Conservation (phyloP, 2,329 filamentous ascomycete species). For the Chalaropsis thielavioides region DNA sequence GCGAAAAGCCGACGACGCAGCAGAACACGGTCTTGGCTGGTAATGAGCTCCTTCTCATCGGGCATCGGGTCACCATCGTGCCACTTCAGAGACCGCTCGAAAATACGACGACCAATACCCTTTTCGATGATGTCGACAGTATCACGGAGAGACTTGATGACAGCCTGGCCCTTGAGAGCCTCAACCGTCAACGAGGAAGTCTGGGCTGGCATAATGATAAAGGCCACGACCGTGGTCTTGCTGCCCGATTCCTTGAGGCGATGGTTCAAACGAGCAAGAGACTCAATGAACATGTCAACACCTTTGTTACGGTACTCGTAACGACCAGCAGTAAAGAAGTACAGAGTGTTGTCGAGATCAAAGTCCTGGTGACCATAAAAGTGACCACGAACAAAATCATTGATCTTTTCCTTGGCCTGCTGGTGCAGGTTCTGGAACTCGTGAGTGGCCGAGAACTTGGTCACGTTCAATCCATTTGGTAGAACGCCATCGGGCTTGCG, state of each 20-base stretch:
- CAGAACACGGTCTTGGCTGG: slow-evolving; percentile 79
- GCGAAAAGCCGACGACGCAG: slow-evolving; percentile 83
- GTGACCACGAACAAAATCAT: slow-evolving; percentile 93
- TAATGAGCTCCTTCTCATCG: slow-evolving; percentile 92
- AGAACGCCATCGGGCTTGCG: slow-evolving; percentile 93
- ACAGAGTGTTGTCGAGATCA: slow-evolving; percentile 88
- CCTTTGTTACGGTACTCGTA: slow-evolving; percentile 99
- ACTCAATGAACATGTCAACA: slow-evolving; percentile 99
- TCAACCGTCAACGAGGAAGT: slow-evolving; percentile 91
- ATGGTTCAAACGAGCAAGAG: slow-evolving; percentile 85
- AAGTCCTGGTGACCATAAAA: slow-evolving; percentile 99
- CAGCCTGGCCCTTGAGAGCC: slow-evolving; percentile 88
- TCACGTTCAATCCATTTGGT: slow-evolving; percentile 94
- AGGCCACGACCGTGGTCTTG: slow-evolving; percentile 88
- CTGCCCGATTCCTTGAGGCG: slow-evolving; percentile 71
- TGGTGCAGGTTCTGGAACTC: slow-evolving; percentile 98
- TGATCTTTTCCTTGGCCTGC: slow-evolving; percentile 92
- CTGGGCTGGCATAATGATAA: slow-evolving; percentile 97
- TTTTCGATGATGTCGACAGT: slow-evolving; percentile 86
- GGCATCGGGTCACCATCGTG: slow-evolving; percentile 86
- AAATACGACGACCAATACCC: slow-evolving; percentile 83
- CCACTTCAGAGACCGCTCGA: slow-evolving; percentile 89
- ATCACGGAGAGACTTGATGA: slow-evolving; percentile 89
- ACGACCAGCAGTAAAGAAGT: slow-evolving; percentile 91
- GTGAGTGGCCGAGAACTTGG: slow-evolving; percentile 95